A percentile compares a stretch with the other conserved stretches of the same genome.
phyloP scores from a whole-genome alignment of 805 yeast species.

The Wickerhamiella vanderwaltii region DNA sequence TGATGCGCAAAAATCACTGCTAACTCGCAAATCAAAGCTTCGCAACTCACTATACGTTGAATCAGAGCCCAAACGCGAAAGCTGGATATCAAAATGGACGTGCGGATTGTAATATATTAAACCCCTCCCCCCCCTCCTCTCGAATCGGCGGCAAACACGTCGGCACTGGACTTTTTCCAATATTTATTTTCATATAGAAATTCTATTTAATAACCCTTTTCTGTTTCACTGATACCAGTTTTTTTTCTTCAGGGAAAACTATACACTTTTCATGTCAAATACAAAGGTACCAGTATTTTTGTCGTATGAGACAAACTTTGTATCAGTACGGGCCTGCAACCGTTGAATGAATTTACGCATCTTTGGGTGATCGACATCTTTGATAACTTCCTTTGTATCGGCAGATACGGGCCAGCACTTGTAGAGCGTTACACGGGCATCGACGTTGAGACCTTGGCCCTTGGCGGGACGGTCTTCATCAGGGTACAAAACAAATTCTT shows the following conservation, averaged over 20 bases:
- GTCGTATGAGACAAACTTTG: constrained; percentile 65
- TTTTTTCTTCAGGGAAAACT: no score
- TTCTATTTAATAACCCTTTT: no score
- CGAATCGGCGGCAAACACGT: no score
- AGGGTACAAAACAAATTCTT: constrained; percentile 61
- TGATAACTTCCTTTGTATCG: constrained; percentile 58
- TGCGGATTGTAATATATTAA: no score
- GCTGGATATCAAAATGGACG: neutral
- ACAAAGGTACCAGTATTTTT: constrained; percentile 43
- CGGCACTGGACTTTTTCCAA: no score
- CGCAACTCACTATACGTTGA: neutral
- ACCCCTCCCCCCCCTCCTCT: no score
- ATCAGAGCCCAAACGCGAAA: neutral
- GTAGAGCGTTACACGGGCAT: constrained; percentile 59
- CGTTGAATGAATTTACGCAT: constrained; percentile 47
- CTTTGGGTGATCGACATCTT: constrained; percentile 71
- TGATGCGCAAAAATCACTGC: neutral
- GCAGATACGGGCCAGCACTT: constrained; percentile 71
- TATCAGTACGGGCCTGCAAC: constrained; percentile 41
- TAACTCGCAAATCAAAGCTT: neutral
- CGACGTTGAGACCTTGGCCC: constrained; percentile 78
- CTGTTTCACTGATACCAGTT: no score
- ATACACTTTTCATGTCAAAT: constrained; percentile 18
- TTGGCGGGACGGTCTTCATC: constrained; percentile 47
- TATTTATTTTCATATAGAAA: no score